Evolutionary conservation across 805 yeast species (phyloP), one percentile per base, ranked within the genome.

Genomic region (Kluyveromyces starmeri): DNA sequence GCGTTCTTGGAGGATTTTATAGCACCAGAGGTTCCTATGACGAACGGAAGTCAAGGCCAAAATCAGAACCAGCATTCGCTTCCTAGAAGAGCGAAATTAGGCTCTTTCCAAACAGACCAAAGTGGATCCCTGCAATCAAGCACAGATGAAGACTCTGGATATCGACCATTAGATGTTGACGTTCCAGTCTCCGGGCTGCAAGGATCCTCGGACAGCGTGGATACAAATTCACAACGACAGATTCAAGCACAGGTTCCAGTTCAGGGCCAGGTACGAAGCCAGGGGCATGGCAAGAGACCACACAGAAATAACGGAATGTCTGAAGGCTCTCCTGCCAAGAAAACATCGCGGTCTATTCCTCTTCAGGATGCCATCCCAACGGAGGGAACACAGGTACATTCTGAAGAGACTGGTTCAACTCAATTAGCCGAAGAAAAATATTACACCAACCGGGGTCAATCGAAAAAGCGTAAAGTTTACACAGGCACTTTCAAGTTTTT

Each of bases 401-500:
- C 25, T 11, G 26, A 30, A 5, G 22, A 28, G 12, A 9, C 25
- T 12, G 12, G 15, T 13, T 4, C 19, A 4, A 14, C 28, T 3
- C 12, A 37, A 30, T 27, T 38, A 5, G 31, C 41, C 3, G 42
- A 36, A 17, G 46, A 42, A 11, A 40, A 38, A 33, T 40, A 44
- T 24, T 22, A 35, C 25, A 41, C 45, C 1, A 32, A 25, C 4
- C 33, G 37, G 8, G 45, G 44, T 13, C 27, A 36, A 23, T 33
- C 41, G 20, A 45, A 44, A 28, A 48, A 49, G 14, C 47, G 54
- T 6, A 59, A 53, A 36, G 32, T 50, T 4, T 56, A 52, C 35
- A 49, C 49, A 14, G 59, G 58, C 15, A 51, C 48, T 11, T 64
- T 62, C 38, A 53, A 59, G 13, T 64, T 65, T 41, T 46, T 62